Evolutionary conservation across 73 alveolate genomes (phyloP), one percentile per base, ranked within the genome.

Genomic region (Paramecium octaurelia): DNA sequence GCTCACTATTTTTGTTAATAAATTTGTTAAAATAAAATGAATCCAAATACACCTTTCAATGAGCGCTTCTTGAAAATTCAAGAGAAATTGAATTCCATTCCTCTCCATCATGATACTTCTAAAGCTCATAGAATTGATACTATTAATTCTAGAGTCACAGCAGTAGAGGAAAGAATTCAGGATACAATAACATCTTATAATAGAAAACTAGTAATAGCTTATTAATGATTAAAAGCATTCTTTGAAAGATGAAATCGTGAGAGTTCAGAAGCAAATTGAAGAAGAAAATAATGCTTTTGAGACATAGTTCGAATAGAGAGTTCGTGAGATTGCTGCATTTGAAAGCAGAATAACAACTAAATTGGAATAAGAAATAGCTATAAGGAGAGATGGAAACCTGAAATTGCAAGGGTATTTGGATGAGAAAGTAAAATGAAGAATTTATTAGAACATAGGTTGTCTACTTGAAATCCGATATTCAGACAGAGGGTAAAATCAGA

Each of bases 41-140:
- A 76, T 76, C 89, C 89, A 38, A 76, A 76, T 76, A 76, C 89
- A 40, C 93, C 93, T 68, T 88, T 69, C 93, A 80, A 75, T 48
- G 93, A 88, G 44, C 93, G 93, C n/a, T 88, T 88, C 60, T 29
- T 38, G 27, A 88, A 88, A 43, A 88, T 88, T 60, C 31, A 44
- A 42, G 93, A 88, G 57, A 88, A 88, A 43, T 84, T 88, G 18
- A 69, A 75, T 88, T 68, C 85, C 18, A 88, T 88, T 69, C 93
- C 57, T 69, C 68, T 88, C 10, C 36, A 75, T 6, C 87, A 88
- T 46, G 93, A 88, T 46, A 38, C 77, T 40, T 88, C 93, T 16
- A 88, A 80, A 88, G 93, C 93, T 11, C 64, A 88, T 80, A 60
- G 93, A 68, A 88, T 88, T 80, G 93, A 88, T 69, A 34, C 70